Evolutionary conservation across 2,329 filamentous ascomycete species (phyloP), one percentile per base, ranked within the genome.

Genomic region (Aureobasidium subglaciale): DNA sequence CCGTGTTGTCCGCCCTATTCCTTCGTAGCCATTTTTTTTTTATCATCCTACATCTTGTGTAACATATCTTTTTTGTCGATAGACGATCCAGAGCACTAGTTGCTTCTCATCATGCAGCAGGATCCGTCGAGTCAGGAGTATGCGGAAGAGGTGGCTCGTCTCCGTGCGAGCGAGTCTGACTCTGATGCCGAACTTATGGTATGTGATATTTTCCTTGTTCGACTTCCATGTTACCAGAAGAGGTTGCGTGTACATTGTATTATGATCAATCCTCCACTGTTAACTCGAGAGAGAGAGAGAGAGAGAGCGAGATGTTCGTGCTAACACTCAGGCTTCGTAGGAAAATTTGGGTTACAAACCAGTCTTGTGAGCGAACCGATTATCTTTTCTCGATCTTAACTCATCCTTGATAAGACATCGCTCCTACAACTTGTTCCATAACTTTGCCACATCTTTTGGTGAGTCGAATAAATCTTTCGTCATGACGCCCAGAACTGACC

Each of bases 401-500:
- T 50, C 22, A 50, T 20, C 7, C 5, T 27, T n/a, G 9, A 10
- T n/a, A 53, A 53, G 48, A 9, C 48, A 53, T 53, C 48, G 48
- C n/a, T 40, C 48, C 5, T 53, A 53, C 20, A 53, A n/a, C 11
- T 37, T 53, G 11, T 53, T 53, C 7, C 48, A 53, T 22, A 53
- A 53, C 37, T 53, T 53, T 4, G 30, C 48, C 2, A 53, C 48
- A 10, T 41, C 48, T 6, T 53, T 53, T 32, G 48, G 48, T 53
- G 13, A 27, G 48, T 53, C 5, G 4, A 2, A 6, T 4, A 5
- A 30, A 15, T 11, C n/a, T n/a, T 8, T 4, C 13, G n/a, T 10
- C 2, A 78, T 1, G 80, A 79, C 1, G 80, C 77, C 7, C 81
- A 82, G 59, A 78, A 81, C 64, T 41, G 29, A 70, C 11, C 30